These are phyloP conservation scores for Acorus gramineus DNA, from an alignment of 106 monocot species.

Conservation along the genomic window DNA sequence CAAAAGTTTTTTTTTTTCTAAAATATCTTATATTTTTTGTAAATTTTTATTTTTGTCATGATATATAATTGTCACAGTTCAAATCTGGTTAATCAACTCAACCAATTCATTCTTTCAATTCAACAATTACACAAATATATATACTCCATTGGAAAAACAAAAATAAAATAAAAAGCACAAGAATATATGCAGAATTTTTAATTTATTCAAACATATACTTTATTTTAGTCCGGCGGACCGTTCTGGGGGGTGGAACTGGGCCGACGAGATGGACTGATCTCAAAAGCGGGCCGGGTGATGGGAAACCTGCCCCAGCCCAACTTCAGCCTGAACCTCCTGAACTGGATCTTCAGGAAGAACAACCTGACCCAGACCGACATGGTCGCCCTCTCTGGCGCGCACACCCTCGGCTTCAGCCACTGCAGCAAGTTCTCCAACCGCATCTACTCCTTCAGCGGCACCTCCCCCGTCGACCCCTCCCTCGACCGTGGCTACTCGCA, in stretches of 20 bases:
- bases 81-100: too few species aligned
- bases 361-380: slow-evolving; percentile 35
- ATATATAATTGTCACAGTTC: too few species aligned
- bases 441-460: slow-evolving; percentile 29
- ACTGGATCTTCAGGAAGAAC: slow-evolving; percentile 26
- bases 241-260: slow-evolving; percentile 40
- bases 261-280: slow-evolving; percentile 29
- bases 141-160: too few species aligned
- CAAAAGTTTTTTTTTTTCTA: too few species aligned
- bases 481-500: slow-evolving; percentile 27
- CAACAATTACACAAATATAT: too few species aligned
- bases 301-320: slow-evolving; percentile 38
- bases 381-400: slow-evolving; percentile 68
- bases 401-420: slow-evolving; percentile 74
- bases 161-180: too few species aligned
- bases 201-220: too few species aligned
- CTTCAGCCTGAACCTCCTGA: slow-evolving; percentile 29
- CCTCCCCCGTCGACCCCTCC: slow-evolving; percentile 22
- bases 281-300: slow-evolving; percentile 13
- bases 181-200: too few species aligned
- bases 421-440: slow-evolving; percentile 51
- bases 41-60: too few species aligned
- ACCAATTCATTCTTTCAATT: too few species aligned
- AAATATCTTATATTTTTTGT: too few species aligned
- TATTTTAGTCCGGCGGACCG: slow-evolving; percentile 27